Evolutionary conservation across 108 stramenopile genomes (phyloP).

Genomic region (Conticribra guillardii): DNA sequence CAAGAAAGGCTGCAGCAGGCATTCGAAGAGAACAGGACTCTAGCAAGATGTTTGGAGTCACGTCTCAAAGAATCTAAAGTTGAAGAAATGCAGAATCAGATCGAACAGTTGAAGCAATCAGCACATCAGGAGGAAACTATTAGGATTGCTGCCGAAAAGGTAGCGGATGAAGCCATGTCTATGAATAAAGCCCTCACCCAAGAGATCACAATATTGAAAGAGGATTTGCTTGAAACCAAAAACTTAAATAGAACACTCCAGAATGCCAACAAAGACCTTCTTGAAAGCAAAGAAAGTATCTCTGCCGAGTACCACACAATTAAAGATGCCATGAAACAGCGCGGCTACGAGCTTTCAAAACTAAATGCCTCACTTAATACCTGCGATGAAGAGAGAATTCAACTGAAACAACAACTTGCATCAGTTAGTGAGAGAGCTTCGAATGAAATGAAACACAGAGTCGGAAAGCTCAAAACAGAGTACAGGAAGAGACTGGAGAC

Average conservation of each 20-base stretch:
- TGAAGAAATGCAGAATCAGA: conserved; percentile 1
- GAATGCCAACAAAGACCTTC: not conserved
- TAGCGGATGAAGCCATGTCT: conserved; percentile 17
- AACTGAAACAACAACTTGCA: conserved; percentile 23
- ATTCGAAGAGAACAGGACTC: too few species aligned
- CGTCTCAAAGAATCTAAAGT: too few species aligned
- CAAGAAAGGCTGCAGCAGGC: too few species aligned
- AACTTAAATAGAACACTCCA: too few species aligned
- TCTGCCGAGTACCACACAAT: conserved; percentile 6
- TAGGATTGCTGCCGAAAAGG: conserved; percentile 14
- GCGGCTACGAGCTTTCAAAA: conserved; percentile 23
- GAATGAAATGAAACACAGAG: conserved; percentile 38
- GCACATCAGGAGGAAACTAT: conserved; percentile 11
- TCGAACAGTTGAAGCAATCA: conserved; percentile 9
- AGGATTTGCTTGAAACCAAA: conserved; percentile 4
- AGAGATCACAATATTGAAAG: conserved; percentile 11
- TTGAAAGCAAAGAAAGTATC: conserved; percentile 1
- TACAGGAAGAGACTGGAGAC: conserved; percentile 21
- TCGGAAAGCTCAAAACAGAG: conserved; percentile 26
- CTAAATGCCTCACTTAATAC: conserved; percentile 12
- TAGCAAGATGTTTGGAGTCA: too few species aligned
- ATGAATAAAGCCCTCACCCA: conserved; percentile 10
- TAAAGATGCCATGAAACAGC: conserved; percentile 1
- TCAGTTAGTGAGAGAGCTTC: conserved; percentile 25
- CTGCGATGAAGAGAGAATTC: conserved; percentile 23